A percentile compares a stretch with the other conserved stretches of the same genome.
Conservation (phyloP, 169 alveolate genomes). For the Theileria orientalis region DNA sequence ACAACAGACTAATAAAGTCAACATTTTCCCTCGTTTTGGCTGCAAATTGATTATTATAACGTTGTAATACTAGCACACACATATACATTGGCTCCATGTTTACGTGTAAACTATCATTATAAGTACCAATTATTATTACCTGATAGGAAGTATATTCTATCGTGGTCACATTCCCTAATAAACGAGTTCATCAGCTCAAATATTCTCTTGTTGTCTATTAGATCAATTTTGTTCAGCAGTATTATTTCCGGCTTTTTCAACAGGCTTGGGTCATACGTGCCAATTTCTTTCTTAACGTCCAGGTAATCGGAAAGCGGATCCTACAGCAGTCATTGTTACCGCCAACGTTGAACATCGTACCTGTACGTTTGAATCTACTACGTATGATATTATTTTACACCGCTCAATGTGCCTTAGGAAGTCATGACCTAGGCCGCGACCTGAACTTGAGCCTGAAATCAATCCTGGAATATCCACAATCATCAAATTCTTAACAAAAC, state of each 20-base stretch:
- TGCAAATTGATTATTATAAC: background rate
- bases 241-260: constrained; percentile 24
- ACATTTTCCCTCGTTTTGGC: constrained; percentile 58
- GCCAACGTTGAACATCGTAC: background rate
- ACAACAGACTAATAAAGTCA: constrained; percentile 1
- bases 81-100: background rate
- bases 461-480: constrained; percentile 91
- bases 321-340: background rate
- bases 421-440: constrained; percentile 87
- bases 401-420: constrained; percentile 88
- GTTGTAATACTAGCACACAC: background rate
- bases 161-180: constrained; percentile 17
- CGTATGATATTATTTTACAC: constrained; percentile 73
- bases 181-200: constrained; percentile 20
- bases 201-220: constrained; percentile 12
- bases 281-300: constrained; percentile 48
- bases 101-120: no score
- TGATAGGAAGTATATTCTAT: constrained; percentile 42
- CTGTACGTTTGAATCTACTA: constrained; percentile 54
- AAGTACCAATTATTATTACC: constrained; percentile 5
- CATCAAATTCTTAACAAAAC: no score
- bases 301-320: constrained; percentile 59
- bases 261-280: constrained; percentile 21
- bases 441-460: constrained; percentile 84
- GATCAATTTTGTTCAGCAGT: constrained; percentile 55